Base-by-base conservation (phyloP, 371 early-diverging fungal genomes). In the Apophysomyces variabilis region DNA sequence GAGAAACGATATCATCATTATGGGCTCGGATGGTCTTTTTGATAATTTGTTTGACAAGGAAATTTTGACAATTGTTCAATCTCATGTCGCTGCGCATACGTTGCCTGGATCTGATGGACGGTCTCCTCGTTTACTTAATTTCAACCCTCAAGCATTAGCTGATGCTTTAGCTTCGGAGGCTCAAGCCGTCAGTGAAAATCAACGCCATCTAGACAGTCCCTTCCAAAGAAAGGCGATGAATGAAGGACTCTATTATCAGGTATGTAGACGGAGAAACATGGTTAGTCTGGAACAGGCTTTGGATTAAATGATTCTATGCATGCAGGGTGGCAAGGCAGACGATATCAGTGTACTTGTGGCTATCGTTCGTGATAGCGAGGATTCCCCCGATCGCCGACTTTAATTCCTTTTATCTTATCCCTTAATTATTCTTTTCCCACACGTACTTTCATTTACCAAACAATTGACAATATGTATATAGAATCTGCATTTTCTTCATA, bases 31-130 rank as follows among this genome's bases (percentile, higher is more conserved):
- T 70, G 92, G 93, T 5, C 71, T 93, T 37, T 93, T 89, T 73
- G 93, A 93, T 75, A 93, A 92, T 65, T 70, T 93, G 57, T 93
- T 87, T 78, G 93, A 92, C 61, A 89, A 91, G 37, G 93, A 93
- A 67, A 89, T 93, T 67, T 66, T 92, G 35, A 89, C 89, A 32
- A 87, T 85, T 44, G 85, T 94, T 39, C 80, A 75, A 72, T 77
- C 73, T 86, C 79, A 69, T 73, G 72, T 66, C 80, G 82, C 76
- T 78, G 83, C 62, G 70, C 79, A 62, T 80, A 79, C 58, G 85
- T 37, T 71, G 66, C 56, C 65, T 60, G 39, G 66, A 66, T 56
- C 58, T 44, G 44, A 47, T 61, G 50, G 18, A 32, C 54, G 58
- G 35, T 82, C 74, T 77, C 83, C 71, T 60, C 47, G 57, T 5